These are phyloP conservation scores for Xeromyces bisporus DNA, from an alignment of 495 filamentous ascomycete species.

Conservation along the genomic window DNA sequence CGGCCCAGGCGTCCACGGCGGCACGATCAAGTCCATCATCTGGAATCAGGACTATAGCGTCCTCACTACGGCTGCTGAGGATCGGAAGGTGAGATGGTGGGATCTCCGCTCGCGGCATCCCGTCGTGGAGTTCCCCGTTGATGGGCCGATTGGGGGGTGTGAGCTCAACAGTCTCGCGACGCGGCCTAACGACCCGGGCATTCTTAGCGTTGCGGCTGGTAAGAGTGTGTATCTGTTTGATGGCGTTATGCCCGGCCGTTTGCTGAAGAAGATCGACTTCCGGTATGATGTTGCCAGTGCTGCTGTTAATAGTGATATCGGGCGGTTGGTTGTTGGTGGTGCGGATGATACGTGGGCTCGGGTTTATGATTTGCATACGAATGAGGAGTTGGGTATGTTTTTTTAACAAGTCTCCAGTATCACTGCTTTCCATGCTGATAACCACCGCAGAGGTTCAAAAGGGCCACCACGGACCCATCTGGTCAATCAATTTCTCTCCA, in stretches of 20 bases:
- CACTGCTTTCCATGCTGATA: background rate
- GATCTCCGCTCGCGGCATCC: constrained; percentile 60
- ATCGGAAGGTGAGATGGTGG: constrained; percentile 88
- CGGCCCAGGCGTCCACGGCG: constrained; percentile 62
- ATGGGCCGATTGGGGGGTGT: constrained; percentile 76
- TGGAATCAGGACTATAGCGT: constrained; percentile 80
- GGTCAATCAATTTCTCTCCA: constrained; percentile 85
- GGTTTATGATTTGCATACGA: constrained; percentile 72
- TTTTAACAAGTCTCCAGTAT: background rate
- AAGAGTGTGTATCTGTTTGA: constrained; percentile 90
- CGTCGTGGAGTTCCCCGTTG: constrained; percentile 53
- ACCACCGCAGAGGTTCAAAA: constrained; percentile 60
- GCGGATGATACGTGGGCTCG: constrained; percentile 82
- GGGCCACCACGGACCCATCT: constrained; percentile 93
- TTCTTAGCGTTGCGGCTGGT: constrained; percentile 48
- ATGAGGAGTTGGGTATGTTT: constrained; percentile 52
- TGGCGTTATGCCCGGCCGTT: constrained; percentile 44
- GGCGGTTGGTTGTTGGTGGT: constrained; percentile 75
- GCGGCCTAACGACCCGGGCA: constrained; percentile 25
- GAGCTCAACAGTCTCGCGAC: constrained; percentile 49
- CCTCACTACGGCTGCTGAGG: constrained; percentile 75
- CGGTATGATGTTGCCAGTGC: constrained; percentile 77
- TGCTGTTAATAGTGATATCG: constrained; percentile 62
- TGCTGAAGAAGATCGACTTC: constrained; percentile 63
- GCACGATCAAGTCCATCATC: constrained; percentile 83